A percentile compares a stretch with the other conserved stretches of the same genome.
Conservation (phyloP, 1,284 basidiomycete species). For the Coniferiporia weirii region DNA sequence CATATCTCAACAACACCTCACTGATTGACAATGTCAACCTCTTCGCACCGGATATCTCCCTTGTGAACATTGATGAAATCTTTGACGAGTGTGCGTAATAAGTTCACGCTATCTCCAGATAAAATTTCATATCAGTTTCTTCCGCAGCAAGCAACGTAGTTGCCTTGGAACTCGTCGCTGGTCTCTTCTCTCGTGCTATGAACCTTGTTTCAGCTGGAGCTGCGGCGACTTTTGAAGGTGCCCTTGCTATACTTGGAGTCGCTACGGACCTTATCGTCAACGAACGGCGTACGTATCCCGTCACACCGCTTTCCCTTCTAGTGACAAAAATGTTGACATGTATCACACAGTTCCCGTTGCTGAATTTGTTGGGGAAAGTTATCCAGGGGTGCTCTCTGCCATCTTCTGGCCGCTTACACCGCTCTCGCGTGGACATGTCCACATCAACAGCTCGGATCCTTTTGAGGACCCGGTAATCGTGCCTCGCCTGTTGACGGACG, state of each 20-base stretch:
- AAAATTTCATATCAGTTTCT: neutral
- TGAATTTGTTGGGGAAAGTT: constrained; percentile 23
- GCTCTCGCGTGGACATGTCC: constrained; percentile 22
- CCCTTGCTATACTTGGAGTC: constrained; percentile 5
- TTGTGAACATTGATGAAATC: constrained; percentile 26
- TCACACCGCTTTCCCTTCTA: neutral
- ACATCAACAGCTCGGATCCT: constrained; percentile 22
- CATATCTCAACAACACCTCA: constrained; percentile 6
- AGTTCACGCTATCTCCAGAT: neutral
- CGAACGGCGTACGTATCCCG: neutral
- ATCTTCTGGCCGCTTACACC: constrained; percentile 17
- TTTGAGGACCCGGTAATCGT: constrained; percentile 20
- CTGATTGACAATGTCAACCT: constrained; percentile 22
- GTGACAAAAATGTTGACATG: neutral
- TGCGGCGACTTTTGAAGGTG: neutral
- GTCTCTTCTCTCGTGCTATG: neutral
- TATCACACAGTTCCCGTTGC: constrained; percentile 16
- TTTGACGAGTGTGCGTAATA: constrained; percentile 15
- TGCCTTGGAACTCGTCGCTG: neutral
- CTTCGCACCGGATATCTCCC: constrained; percentile 25
- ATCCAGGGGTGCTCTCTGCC: constrained; percentile 20
- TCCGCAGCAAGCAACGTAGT: neutral
- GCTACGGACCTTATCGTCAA: constrained; percentile 13
- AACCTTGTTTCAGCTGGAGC: constrained; percentile 8
- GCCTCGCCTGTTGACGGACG: constrained; percentile 21